Conservation (phyloP, 2,329 filamentous ascomycete species). For the Cercospora canescens region DNA sequence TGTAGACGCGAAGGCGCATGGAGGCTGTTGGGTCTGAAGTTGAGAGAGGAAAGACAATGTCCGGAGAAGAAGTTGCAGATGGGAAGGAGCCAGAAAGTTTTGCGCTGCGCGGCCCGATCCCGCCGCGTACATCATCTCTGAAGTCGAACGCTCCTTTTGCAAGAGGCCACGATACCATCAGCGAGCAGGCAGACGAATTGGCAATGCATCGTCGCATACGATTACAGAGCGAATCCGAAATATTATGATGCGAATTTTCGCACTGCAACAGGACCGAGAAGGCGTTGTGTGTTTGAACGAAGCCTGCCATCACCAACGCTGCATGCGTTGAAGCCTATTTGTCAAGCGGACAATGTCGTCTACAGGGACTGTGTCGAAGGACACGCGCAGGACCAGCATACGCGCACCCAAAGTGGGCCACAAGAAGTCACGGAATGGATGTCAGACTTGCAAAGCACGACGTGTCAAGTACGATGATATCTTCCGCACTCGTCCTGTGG, state of each 20-base stretch:
- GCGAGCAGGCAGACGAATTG: not conserved
- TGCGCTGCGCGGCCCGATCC: not conserved
- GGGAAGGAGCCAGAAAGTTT: not conserved
- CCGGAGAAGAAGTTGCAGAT: not conserved
- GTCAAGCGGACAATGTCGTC: conserved; percentile 11
- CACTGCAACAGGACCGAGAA: not conserved
- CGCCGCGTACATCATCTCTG: not conserved
- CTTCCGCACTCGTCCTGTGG: not conserved
- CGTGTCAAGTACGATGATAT: conserved; percentile 47
- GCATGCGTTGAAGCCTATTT: conserved; percentile 7
- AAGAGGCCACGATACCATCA: conserved; percentile 1
- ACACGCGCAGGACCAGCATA: conserved; percentile 18
- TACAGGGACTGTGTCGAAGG: conserved; percentile 11
- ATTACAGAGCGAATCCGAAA: not conserved
- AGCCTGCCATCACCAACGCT: not conserved
- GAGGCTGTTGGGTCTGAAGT: not conserved
- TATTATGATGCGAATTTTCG: not conserved
- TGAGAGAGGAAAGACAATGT: not conserved
- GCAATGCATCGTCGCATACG: conserved; percentile 1
- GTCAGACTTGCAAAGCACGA: conserved; percentile 58
- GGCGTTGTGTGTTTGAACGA: not conserved
- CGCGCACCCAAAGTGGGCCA: conserved; percentile 39
- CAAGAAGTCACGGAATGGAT: conserved; percentile 56
- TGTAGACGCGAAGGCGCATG: too few relatives aligned
- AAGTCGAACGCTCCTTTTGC: not conserved